These are phyloP conservation scores for Xylaria sp. DNA, from an alignment of 2,329 filamentous ascomycete genomes.

Conservation along the genomic window DNA sequence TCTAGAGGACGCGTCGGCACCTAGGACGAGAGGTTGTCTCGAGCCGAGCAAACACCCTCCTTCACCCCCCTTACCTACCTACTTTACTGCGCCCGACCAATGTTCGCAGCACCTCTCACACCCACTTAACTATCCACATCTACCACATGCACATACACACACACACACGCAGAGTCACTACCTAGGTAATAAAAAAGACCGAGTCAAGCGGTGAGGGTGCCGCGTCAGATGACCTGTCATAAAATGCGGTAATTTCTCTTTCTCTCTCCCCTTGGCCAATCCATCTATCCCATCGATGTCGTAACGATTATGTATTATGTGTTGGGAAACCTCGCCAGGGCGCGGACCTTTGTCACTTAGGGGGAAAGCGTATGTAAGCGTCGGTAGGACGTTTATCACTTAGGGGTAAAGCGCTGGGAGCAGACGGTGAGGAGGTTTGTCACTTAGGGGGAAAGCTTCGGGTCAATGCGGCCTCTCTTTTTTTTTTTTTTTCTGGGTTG, in stretches of 20 bases:
- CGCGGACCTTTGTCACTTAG: slow-evolving; percentile 29
- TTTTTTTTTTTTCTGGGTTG: background rate
- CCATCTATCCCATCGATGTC: slow-evolving; percentile 3
- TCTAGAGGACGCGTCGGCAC: too few species aligned
- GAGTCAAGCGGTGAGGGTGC: background rate
- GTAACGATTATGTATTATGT: slow-evolving; percentile 34
- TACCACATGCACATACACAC: too few species aligned
- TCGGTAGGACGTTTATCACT: slow-evolving; percentile 6
- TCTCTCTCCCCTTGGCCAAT: too few species aligned
- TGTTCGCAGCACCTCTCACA: too few species aligned
- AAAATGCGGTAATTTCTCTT: background rate
- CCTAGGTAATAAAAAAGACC: too few species aligned
- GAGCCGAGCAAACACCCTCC: too few species aligned
- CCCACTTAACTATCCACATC: too few species aligned
- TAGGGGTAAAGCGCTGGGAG: slow-evolving; percentile 25
- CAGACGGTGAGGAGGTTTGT: background rate
- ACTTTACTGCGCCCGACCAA: too few species aligned
- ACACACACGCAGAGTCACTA: too few species aligned
- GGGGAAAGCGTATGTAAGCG: slow-evolving; percentile 22
- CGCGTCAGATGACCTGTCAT: slow-evolving; percentile 9
- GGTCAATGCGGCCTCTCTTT: slow-evolving; percentile 34
- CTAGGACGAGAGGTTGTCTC: too few species aligned
- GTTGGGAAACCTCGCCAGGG: slow-evolving; percentile 5
- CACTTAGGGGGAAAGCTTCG: slow-evolving; percentile 39
- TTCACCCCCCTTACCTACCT: too few species aligned